These are phyloP conservation scores for Tricholoma flavovirens DNA, from an alignment of 768 basidiomycete genomes.

Conservation along the genomic window DNA sequence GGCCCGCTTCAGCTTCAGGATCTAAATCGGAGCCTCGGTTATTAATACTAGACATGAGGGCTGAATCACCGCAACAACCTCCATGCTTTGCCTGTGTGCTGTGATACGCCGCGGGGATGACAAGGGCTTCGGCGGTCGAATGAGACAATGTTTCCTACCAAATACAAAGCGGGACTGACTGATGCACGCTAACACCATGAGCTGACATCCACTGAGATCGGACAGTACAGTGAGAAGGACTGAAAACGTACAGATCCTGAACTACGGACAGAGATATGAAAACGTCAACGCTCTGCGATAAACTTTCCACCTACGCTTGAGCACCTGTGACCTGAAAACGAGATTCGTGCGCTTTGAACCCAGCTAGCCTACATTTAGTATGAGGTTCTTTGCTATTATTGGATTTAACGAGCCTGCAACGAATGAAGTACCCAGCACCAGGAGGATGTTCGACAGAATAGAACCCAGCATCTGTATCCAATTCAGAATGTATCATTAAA, in stretches of 20 bases:
- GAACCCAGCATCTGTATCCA: slow-evolving; percentile 74
- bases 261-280: slow-evolving; percentile 21
- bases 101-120: slow-evolving; percentile 87
- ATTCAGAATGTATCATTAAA: neutral
- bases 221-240: slow-evolving; percentile 2
- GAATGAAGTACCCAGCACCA: slow-evolving; percentile 90
- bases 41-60: neutral
- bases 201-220: slow-evolving; percentile 25
- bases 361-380: slow-evolving; percentile 38
- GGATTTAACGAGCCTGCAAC: slow-evolving; percentile 53
- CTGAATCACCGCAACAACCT: slow-evolving; percentile 7
- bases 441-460: slow-evolving; percentile 82
- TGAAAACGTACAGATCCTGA: slow-evolving; percentile 39
- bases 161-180: slow-evolving; percentile 40
- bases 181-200: slow-evolving; percentile 85
- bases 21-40: slow-evolving; percentile 14
- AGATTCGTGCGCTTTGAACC: slow-evolving; percentile 59
- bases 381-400: neutral
- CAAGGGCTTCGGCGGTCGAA: slow-evolving; percentile 45
- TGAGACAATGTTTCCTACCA: slow-evolving; percentile 2
- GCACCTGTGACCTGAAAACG: slow-evolving; percentile 80
- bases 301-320: slow-evolving; percentile 59
- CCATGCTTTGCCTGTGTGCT: slow-evolving; percentile 29
- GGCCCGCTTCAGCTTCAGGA: slow-evolving; percentile 34
- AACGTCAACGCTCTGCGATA: neutral